Base-by-base conservation (phyloP, 2,329 filamentous ascomycete genomes). In the Trichophyton mentagrophytes region DNA sequence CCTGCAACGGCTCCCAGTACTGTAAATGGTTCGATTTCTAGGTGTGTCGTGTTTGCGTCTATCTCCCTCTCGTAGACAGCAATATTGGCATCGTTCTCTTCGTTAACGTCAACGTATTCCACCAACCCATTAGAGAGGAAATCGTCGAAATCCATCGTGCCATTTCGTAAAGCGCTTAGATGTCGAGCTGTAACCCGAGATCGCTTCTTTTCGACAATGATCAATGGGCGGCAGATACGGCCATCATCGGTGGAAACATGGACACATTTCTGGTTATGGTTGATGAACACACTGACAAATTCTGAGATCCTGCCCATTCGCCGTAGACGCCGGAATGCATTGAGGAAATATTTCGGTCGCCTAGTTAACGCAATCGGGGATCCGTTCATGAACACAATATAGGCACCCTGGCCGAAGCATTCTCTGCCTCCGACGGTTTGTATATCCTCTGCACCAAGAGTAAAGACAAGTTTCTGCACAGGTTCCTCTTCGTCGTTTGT, bases 21-120 rank as follows among this genome's bases (percentile, higher is more conserved):
- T 1, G 93, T 99, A 71, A 99, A 99, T 0, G 95, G 95, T 71
- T 99, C 93, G 64, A 99, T 97, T 74, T 99, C 93, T 63, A 97
- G 79, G 75, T 99, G 95, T 0, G 93, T 99, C 0, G 90, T 95
- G 60, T 85, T 85, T 64, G 85, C 82, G 17, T 85, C 87, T 65
- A 97, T 89, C 63, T 95, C 86, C 22, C 85, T 81, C 70, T 97
- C 92, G 68, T 91, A 91, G 17, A 96, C 83, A 3, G 92, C 89
- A 66, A 99, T 95, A 60, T 96, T 86, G 0, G 90, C 88, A 68
- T 99, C 93, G 69, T 99, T 95, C 74, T 99, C 93, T 73, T 99
- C 95, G 74, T 99, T 99, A 67, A 96, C 90, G 69, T 99, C 93
- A 20, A 99, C 82, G 69, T 99, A 99, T 71, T 99, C 95, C 6